These are phyloP conservation scores for Nitzschia sp. DNA, from an alignment of 108 stramenopile species.

Conservation along the genomic window DNA sequence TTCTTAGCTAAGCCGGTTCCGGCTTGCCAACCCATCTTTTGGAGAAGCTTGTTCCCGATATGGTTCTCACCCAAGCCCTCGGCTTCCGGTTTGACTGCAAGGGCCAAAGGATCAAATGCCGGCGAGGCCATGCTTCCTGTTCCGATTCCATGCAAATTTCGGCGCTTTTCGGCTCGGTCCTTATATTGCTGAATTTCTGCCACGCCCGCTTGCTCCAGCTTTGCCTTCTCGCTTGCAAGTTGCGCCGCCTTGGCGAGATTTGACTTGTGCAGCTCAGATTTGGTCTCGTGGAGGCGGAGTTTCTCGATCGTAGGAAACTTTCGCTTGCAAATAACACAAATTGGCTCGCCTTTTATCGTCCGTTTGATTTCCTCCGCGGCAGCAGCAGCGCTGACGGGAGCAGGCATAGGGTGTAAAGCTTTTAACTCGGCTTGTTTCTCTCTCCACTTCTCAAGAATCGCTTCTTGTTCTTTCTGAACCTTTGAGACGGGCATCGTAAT, in stretches of 20 bases:
- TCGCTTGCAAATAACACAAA: conserved; percentile 73
- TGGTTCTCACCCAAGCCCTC: conserved; percentile 33
- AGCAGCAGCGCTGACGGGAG: neutral
- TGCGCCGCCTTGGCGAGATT: conserved; percentile 60
- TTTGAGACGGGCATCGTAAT: conserved; percentile 21
- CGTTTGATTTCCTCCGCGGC: conserved; percentile 32
- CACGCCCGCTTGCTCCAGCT: conserved; percentile 12
- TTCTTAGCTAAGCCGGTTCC: conserved; percentile 45
- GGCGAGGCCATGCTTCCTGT: neutral
- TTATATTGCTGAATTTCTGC: conserved; percentile 24
- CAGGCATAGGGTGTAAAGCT: conserved; percentile 1
- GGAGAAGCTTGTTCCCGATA: conserved; percentile 80
- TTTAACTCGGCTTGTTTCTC: conserved; percentile 63
- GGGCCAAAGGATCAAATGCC: neutral
- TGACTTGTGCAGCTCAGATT: conserved; percentile 74
- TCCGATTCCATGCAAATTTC: conserved; percentile 41
- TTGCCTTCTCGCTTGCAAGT: neutral
- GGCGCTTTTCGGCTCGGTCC: conserved; percentile 60
- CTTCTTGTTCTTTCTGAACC: conserved; percentile 54
- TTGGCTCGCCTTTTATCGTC: conserved; percentile 69
- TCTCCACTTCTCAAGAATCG: conserved; percentile 80
- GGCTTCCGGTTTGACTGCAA: neutral
- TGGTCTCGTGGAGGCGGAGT: conserved; percentile 65
- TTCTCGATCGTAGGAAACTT: conserved; percentile 75
- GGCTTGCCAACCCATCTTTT: conserved; percentile 80